These are phyloP conservation scores for Scytalidium lignicola DNA, from an alignment of 2,329 filamentous ascomycete genomes.

Conservation along the genomic window DNA sequence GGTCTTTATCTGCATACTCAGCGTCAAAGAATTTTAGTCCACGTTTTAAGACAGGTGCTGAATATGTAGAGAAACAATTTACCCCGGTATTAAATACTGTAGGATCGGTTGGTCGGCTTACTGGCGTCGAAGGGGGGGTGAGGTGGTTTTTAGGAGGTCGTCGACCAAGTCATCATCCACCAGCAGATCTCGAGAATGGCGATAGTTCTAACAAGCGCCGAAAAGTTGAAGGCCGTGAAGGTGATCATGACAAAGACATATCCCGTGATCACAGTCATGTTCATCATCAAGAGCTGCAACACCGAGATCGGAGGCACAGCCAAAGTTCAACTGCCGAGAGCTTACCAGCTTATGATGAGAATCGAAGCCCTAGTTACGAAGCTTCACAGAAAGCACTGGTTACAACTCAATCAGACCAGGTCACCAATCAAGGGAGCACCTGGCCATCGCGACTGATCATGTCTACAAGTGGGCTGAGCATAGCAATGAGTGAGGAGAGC, in stretches of 20 bases:
- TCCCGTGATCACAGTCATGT: slow-evolving; percentile 26
- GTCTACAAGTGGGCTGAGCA: slow-evolving; percentile 83
- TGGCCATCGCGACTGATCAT: slow-evolving; percentile 86
- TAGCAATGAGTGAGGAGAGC: slow-evolving; percentile 87
- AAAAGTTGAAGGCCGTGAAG: slow-evolving; percentile 45
- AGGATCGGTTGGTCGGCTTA: slow-evolving; percentile 74
- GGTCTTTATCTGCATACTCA: slow-evolving; percentile 79
- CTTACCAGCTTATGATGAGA: slow-evolving; percentile 78
- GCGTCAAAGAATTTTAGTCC: slow-evolving; percentile 88
- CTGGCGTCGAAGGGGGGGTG: slow-evolving; percentile 81
- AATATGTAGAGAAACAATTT: slow-evolving; percentile 85
- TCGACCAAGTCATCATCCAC: slow-evolving; percentile 26
- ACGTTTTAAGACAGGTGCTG: slow-evolving; percentile 80
- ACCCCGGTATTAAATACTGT: slow-evolving; percentile 84
- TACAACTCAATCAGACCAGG: slow-evolving; percentile 26
- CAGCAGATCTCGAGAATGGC: slow-evolving; percentile 41
- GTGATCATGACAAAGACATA: slow-evolving; percentile 24
- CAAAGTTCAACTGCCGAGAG: slow-evolving; percentile 55
- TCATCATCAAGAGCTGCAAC: slow-evolving; percentile 21
- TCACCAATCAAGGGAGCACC: slow-evolving; percentile 20
- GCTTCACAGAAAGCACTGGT: slow-evolving; percentile 41
- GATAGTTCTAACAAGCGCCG: slow-evolving; percentile 52
- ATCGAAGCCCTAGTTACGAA: slow-evolving; percentile 69
- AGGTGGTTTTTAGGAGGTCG: slow-evolving; percentile 71
- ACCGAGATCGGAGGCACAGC: slow-evolving; percentile 22